Evolutionary conservation across 2,329 filamentous ascomycete genomes (phyloP), one percentile per base, ranked within the genome.

Genomic region (Mycosphaerella sp.): DNA sequence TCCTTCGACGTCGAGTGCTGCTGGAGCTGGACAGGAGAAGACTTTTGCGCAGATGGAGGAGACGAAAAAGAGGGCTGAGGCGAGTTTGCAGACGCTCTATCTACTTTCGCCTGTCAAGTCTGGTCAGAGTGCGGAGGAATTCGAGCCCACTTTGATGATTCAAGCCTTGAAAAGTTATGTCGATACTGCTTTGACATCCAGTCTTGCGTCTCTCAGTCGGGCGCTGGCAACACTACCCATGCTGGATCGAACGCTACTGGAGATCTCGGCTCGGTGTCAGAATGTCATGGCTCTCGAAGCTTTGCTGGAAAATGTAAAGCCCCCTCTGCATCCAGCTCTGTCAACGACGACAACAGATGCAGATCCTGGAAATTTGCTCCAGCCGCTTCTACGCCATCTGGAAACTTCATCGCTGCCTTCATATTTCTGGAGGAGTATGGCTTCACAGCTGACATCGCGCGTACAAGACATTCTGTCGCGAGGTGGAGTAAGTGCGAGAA

Each of bases 351-450:
- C 47, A 6, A 17, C 47, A 6, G 30, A 34, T 32, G 30, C 28
- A 30, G 35, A 52, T 16, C 64, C 66, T 25, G 50, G 63, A 25
- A 80, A 80, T 51, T 78, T 96, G 37, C 76, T 96, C 0, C 79
- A 85, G 17, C 84, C 84, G 0, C 73, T 95, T 0, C 59, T 68
- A 5, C 78, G 95, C 7, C 73, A 79, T 9, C 79, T 98, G 6
- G 93, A 97, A 69, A 95, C 89, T 0, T 82, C 87, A 0, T 93
- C 87, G 1, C 74, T 98, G 13, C 82, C 89, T 1, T 91, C 87
- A 0, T 95, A 91, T 68, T 98, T 95, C 72, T 98, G 93, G 89
- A 80, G 93, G 47, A 87, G 86, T 7, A 79, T 97, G 63, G 93
- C 93, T 0, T 82, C 86, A 0, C 84, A 82, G 50, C 75, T 97